A percentile compares a stretch with the other conserved stretches of the same genome.
Conservation (phyloP, 2,329 filamentous ascomycete species). For the Botryotinia globosa region DNA sequence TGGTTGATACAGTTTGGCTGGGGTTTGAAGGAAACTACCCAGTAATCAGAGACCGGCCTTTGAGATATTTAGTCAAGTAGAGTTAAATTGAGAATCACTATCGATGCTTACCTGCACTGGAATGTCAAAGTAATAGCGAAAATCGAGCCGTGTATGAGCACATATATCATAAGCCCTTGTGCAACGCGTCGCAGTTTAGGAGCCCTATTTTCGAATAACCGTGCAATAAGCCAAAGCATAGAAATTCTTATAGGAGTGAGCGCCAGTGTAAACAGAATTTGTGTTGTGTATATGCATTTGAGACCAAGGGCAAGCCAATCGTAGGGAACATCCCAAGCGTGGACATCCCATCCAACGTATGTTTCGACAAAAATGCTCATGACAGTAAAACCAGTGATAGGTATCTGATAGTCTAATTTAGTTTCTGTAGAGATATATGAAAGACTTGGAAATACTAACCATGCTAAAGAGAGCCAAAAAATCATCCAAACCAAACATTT, state of each 20-base stretch:
- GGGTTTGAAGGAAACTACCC: not conserved
- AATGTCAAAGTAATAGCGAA: not conserved
- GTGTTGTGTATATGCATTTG: not conserved
- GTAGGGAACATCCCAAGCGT: not conserved
- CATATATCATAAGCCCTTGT: not conserved
- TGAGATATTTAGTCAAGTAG: not conserved
- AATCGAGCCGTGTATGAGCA: not conserved
- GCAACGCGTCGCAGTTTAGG: not conserved
- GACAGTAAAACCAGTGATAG: not conserved
- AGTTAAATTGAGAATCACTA: too few species aligned
- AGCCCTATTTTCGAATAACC: not conserved
- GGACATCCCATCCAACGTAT: slow-evolving; percentile 3
- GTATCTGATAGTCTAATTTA: not conserved
- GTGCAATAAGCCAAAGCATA: not conserved
- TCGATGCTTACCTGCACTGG: not conserved
- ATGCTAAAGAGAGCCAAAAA: not conserved
- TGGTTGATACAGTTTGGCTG: not conserved
- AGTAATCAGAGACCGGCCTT: not conserved
- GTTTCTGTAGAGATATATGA: not conserved
- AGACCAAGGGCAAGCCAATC: not conserved
- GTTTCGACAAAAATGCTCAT: not conserved
- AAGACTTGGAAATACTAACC: not conserved
- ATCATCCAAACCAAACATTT: not conserved
- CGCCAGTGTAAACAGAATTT: not conserved
- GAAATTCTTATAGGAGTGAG: not conserved